A percentile compares a stretch with the other conserved stretches of the same genome.
Conservation (phyloP, 2,329 filamentous ascomycete genomes). For the Gnomoniopsis sp. region DNA sequence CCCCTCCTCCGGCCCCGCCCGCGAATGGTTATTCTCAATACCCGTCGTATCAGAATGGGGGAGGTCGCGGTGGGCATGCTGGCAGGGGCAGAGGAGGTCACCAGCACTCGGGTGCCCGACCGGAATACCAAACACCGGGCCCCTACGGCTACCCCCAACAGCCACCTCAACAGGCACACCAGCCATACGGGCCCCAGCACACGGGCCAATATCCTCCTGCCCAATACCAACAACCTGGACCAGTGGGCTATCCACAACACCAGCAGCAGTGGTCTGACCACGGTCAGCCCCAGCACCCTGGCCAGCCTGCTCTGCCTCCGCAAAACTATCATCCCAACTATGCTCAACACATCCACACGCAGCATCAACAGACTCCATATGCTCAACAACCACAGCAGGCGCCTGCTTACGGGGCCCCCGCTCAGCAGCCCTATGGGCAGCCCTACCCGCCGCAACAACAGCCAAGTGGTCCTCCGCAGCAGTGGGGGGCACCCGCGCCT, state of each 20-base stretch:
- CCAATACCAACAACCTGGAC: conserved; percentile 33
- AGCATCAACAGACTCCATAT: conserved; percentile 34
- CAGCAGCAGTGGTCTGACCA: conserved; percentile 41
- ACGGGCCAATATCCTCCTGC: conserved; percentile 26
- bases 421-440: conserved; percentile 29
- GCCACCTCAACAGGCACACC: conserved; percentile 24
- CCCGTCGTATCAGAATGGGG: conserved; percentile 35
- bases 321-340: conserved; percentile 59
- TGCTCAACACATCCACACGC: conserved; percentile 50
- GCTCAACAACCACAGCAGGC: conserved; percentile 34
- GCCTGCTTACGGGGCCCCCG: conserved; percentile 25
- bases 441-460: conserved; percentile 30
- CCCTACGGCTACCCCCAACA: conserved; percentile 44
- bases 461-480: conserved; percentile 34
- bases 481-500: conserved; percentile 36
- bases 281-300: conserved; percentile 29
- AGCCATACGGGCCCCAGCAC: conserved; percentile 27
- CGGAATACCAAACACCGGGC: conserved; percentile 37
- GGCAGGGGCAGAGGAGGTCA: conserved; percentile 36
- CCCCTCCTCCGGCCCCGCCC: conserved; percentile 45
- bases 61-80: conserved; percentile 36
- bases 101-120: conserved; percentile 33
- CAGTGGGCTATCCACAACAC: conserved; percentile 34
- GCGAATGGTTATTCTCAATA: conserved; percentile 34
- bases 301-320: conserved; percentile 46